phyloP scores from a whole-genome alignment of 805 yeast species.

The Saccharomyces jurei region DNA sequence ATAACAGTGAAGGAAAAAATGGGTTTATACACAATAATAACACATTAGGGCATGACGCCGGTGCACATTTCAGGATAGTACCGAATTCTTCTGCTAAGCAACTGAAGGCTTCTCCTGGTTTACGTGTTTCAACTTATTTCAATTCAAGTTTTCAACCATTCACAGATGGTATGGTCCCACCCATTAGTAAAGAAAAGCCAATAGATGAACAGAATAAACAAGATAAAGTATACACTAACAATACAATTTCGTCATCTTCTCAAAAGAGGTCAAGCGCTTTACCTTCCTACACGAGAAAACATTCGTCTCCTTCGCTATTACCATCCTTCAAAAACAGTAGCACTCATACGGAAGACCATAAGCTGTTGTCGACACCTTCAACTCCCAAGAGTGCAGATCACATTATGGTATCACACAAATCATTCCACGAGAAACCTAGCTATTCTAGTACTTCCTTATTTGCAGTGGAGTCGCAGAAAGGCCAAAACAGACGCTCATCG shows the following conservation, averaged over 20 bases:
- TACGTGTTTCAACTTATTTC: not conserved
- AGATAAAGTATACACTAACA: not conserved
- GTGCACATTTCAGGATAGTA: not conserved
- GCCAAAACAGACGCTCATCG: slow-evolving; percentile 16
- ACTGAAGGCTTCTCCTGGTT: not conserved
- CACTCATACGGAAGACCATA: not conserved
- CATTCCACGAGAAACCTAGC: not conserved
- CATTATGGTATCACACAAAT: not conserved
- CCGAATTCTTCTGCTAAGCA: not conserved
- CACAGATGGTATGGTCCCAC: not conserved
- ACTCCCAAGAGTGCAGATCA: not conserved
- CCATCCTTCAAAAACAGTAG: not conserved
- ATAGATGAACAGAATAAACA: not conserved
- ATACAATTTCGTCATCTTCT: not conserved
- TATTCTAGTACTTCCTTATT: slow-evolving; percentile 18
- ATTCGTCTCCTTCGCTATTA: not conserved
- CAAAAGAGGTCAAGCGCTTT: not conserved
- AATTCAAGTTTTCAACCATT: not conserved
- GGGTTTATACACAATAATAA: not conserved
- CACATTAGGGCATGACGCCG: not conserved
- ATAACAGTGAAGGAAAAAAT: not conserved
- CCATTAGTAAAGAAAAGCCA: not conserved
- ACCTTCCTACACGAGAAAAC: not conserved
- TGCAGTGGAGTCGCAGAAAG: slow-evolving; percentile 26
- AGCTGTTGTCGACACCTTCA: not conserved